Percentiles rank a stretch among this genome's conserved stretches.
Conservation (phyloP, 2,329 filamentous ascomycete species). For the Zarea fungicola region DNA sequence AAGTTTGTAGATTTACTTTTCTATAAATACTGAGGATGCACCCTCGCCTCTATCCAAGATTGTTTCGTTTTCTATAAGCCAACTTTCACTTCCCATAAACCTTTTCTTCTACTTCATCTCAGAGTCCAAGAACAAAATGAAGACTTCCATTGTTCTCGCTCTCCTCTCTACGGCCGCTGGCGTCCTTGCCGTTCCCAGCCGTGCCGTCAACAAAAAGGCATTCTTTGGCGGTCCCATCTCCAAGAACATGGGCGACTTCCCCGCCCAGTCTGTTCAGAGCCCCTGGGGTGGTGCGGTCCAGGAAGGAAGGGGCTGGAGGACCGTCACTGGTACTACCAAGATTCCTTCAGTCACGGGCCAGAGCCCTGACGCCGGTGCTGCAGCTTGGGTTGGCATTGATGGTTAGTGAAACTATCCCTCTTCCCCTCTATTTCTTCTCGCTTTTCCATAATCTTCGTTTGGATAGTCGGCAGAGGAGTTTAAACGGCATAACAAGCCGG, state of each 20-base stretch:
- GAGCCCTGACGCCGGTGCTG: slow-evolving; percentile 3
- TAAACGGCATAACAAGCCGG: no score
- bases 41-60: no score
- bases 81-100: neutral
- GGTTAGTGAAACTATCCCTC: slow-evolving; percentile 17
- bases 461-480: no score
- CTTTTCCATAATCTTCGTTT: neutral
- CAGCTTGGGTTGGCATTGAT: slow-evolving; percentile 41
- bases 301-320: slow-evolving; percentile 1
- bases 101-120: neutral
- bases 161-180: neutral
- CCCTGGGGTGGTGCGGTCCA: slow-evolving; percentile 7
- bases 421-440: neutral
- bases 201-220: neutral
- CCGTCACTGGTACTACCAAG: slow-evolving; percentile 7
- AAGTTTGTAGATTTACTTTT: neutral
- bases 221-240: neutral
- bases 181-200: neutral
- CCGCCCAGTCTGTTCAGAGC: neutral
- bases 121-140: neutral
- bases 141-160: neutral
- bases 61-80: neutral
- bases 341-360: slow-evolving; percentile 4
- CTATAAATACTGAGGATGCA: slow-evolving; percentile 7
- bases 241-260: neutral